Conservation (phyloP, 345 rosid genomes). For the Brassica juncea region DNA sequence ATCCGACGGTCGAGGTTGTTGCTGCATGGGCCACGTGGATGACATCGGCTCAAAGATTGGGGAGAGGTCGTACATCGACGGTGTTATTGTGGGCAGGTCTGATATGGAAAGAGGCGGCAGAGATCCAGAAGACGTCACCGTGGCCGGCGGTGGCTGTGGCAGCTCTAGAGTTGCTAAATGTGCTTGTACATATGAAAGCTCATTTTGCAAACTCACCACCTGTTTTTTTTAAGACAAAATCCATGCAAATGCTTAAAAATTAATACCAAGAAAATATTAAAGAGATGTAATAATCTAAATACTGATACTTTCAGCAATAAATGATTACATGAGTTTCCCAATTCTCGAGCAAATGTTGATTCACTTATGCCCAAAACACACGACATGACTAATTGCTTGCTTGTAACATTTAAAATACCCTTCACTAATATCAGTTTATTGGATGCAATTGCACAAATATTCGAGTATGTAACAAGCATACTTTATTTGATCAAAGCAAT, state of each 20-base stretch:
- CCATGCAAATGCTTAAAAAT: background rate
- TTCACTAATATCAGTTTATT: background rate
- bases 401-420: constrained; percentile 18
- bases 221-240: constrained; percentile 16
- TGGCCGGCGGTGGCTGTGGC: constrained; percentile 52
- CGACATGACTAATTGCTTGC: constrained; percentile 24
- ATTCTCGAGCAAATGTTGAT: constrained; percentile 21
- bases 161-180: constrained; percentile 61
- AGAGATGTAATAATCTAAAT: constrained; percentile 21
- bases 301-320: constrained; percentile 21
- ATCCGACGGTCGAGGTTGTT: constrained; percentile 57
- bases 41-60: constrained; percentile 67
- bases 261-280: constrained; percentile 10
- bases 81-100: constrained; percentile 65
- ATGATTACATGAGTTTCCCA: constrained; percentile 29
- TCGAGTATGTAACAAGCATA: background rate
- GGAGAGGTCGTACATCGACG: constrained; percentile 57
- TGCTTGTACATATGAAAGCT: constrained; percentile 73
- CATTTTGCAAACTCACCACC: constrained; percentile 81
- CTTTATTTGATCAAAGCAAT: background rate
- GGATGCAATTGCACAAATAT: background rate
- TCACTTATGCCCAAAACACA: constrained; percentile 25
- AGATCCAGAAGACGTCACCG: constrained; percentile 37
- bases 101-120: constrained; percentile 61
- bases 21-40: constrained; percentile 50